phyloP scores from a whole-genome alignment of 202 grass and related monocot genomes.

The Carex arenaria region DNA sequence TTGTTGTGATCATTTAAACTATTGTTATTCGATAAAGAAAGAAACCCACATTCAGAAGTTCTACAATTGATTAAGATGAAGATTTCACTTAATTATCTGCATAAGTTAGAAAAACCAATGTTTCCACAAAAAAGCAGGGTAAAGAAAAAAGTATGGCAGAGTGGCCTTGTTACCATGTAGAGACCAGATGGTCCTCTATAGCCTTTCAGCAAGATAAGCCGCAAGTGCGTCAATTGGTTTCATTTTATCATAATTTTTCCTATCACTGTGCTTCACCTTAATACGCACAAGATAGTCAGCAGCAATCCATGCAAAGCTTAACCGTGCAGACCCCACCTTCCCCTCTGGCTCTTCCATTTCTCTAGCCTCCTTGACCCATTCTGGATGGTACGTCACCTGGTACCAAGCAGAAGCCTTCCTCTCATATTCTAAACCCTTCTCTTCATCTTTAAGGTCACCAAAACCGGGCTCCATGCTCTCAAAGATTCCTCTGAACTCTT shows the following conservation, averaged over 20 bases:
- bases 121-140: not conserved
- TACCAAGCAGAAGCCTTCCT: slow-evolving; percentile 88
- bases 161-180: slow-evolving; percentile 42
- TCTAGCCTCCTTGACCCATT: slow-evolving; percentile 44
- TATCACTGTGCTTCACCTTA: slow-evolving; percentile 43
- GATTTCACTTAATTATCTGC: not conserved
- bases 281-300: slow-evolving; percentile 67
- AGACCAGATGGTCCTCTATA: slow-evolving; percentile 25
- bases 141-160: slow-evolving; percentile 38
- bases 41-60: not conserved
- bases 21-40: not conserved
- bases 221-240: slow-evolving; percentile 56
- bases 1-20: not conserved
- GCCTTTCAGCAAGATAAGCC: slow-evolving; percentile 49
- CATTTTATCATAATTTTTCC: slow-evolving; percentile 19
- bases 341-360: slow-evolving; percentile 36
- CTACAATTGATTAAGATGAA: not conserved
- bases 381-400: slow-evolving; percentile 75
- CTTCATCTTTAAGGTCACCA: slow-evolving; percentile 33
- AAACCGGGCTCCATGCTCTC: slow-evolving; percentile 31
- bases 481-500: slow-evolving; percentile 50
- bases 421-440: slow-evolving; percentile 47
- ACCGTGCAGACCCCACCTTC: slow-evolving; percentile 24
- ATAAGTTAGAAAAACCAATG: not conserved
- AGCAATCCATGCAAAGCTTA: slow-evolving; percentile 83